Evolutionary conservation across 2,329 filamentous ascomycete species (phyloP), one percentile per base, ranked within the genome.

Genomic region (Penicillium griseofulvum): DNA sequence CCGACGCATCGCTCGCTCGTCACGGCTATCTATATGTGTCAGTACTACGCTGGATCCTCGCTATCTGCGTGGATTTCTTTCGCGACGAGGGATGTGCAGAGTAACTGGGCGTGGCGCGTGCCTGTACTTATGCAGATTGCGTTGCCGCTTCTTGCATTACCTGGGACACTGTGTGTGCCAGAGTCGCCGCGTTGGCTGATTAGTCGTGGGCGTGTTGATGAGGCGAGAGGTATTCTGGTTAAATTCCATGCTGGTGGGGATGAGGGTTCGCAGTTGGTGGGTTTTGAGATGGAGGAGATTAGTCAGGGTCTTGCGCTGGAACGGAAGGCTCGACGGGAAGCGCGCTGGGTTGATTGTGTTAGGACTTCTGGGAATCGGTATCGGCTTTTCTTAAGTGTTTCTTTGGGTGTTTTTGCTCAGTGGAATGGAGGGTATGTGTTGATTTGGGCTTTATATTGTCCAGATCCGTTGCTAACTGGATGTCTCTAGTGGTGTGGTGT

Each of bases 1-100:
- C 73, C 73, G 0, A 64, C 64, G 0, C 71, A 75, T 37, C 67
- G 73, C 19, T 67, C 64, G 16, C 66, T 67, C 4, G 55, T 65
- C 26, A 72, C 60, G 17, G 66, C 71, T 1, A 51, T 72, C 0
- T 74, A 68, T 54, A 69, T 65, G 51, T 66, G 63, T 38, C 65
- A 67, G 8, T 72, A 65, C 60, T 72, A 72, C 37, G 42, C 59
- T 14, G 64, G 64, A n/a, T 57, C 56, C 8, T 51, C 41, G n/a
- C 44, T 66, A 14, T 56, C 61, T 2, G 62, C 61, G 22, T 22
- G 22, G 22, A 22, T 55, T 28, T 34, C 36, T 5, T 54, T 54
- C 17, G 46, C 22, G 1, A 49, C 16, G 31, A 29, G 52, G 29
- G 26, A 50, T 49, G 9, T 50, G 12, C 28, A 29, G 11, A 37